Base-by-base conservation (phyloP, 805 yeast species). In the Nakazawaea sp. region DNA sequence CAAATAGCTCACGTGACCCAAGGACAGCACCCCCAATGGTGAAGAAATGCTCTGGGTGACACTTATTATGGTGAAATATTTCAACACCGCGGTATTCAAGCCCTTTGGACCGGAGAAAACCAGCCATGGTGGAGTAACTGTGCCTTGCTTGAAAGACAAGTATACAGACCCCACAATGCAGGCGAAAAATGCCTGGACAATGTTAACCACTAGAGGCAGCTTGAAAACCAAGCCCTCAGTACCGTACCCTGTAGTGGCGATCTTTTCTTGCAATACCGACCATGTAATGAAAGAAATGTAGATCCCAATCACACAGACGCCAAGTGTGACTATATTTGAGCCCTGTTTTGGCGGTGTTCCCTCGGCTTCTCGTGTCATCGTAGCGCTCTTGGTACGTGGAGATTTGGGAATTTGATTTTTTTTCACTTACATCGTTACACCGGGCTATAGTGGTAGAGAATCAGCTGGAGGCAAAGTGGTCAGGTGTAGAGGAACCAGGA, bases 241-340 rank as follows among this genome's bases (percentile, higher is more conserved):
- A 2, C 84, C 86, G 58, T 88, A 87, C 10, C 83, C 73, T 32
- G 78, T 79, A 2, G 88, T 76, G 11, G 88, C 72, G 45, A 92
- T 75, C 32, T 90, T 78, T 56, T 92, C 98, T 53, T 92, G 97
- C 10, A 92, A 72, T 26, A 86, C 71, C 0, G 95, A 88, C 98
- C 98, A 92, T 2, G 90, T 70, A 19, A 92, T 61, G 50, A 92
- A 92, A 33, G 96, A 81, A 2, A 75, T 76, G 52, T 92, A 92
- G 26, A 92, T 84, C 0, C 97, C 97, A 7, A 48, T 32, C 1
- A 66, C 60, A 40, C 71, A 68, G 4, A 62, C 29, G 4, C 49
- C 27, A 16, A 59, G 35, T 5, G 45, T 36, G 9, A 45, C 15
- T 17, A 33, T 15, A 23, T 27, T 32, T 2, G 35, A 30, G 7